Percentiles rank a stretch among this genome's conserved stretches.
Conservation (phyloP, 2,329 filamentous ascomycete genomes). For the Cadophora gregata region DNA sequence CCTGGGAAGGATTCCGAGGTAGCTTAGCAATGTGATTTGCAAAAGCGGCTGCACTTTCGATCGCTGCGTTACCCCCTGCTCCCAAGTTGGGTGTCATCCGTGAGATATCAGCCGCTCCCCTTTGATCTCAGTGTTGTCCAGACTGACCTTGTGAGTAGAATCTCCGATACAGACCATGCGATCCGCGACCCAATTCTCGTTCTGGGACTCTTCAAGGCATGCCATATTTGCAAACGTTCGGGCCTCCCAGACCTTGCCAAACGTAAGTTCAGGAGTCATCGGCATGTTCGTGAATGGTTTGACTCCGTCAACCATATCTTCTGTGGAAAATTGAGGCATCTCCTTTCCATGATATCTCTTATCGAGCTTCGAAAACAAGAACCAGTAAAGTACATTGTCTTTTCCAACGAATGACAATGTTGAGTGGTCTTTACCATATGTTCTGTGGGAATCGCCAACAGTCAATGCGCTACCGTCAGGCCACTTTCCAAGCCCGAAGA, state of each 20-base stretch:
- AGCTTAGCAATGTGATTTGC: constrained; percentile 40
- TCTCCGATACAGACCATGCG: constrained; percentile 36
- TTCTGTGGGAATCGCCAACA: constrained; percentile 21
- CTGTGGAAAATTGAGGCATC: constrained; percentile 32
- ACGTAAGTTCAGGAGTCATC: constrained; percentile 25
- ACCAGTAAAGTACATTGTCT: constrained; percentile 29
- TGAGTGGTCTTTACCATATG: constrained; percentile 28
- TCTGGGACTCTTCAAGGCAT: constrained; percentile 31
- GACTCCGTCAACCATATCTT: constrained; percentile 24
- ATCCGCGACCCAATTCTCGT: constrained; percentile 33
- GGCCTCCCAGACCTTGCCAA: constrained; percentile 29
- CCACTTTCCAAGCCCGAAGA: constrained; percentile 29
- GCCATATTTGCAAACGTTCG: constrained; percentile 24
- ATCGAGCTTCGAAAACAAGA: constrained; percentile 28
- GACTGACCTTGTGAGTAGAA: constrained; percentile 37
- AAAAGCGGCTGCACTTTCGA: constrained; percentile 47
- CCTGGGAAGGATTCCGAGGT: neutral
- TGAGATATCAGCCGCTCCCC: neutral
- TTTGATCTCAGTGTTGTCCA: neutral
- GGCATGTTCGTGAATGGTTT: constrained; percentile 19
- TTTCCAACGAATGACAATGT: constrained; percentile 30
- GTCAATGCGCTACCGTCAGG: constrained; percentile 25
- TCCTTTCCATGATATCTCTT: constrained; percentile 24
- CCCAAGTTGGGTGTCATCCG: constrained; percentile 38
- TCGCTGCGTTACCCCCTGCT: constrained; percentile 48